These are phyloP conservation scores for Porogramme epimiltina DNA, from an alignment of 1,284 basidiomycete species.

Conservation along the genomic window DNA sequence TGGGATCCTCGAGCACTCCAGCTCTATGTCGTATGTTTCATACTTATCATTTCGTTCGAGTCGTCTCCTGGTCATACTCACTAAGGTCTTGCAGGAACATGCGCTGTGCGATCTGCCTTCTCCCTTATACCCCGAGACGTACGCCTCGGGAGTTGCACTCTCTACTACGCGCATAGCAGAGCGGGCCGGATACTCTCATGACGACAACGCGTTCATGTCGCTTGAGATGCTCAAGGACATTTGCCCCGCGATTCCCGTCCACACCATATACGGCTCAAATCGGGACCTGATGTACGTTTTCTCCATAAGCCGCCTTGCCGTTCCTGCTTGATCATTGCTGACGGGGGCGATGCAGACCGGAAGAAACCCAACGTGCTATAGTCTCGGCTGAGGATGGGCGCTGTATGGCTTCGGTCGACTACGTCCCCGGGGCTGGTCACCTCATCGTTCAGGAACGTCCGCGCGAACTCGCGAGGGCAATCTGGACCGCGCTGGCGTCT, in stretches of 20 bases:
- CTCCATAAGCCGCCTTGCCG: too few species aligned
- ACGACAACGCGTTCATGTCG: slow-evolving; percentile 8
- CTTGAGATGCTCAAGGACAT: slow-evolving; percentile 9
- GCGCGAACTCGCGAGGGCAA: too few species aligned
- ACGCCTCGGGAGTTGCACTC: slow-evolving; percentile 9
- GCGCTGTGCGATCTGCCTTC: slow-evolving; percentile 19
- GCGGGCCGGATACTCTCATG: slow-evolving; percentile 6
- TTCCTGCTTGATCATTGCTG: too few species aligned
- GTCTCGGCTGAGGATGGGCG: too few species aligned
- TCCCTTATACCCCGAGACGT: slow-evolving; percentile 8
- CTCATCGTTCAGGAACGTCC: too few species aligned
- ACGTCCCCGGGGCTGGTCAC: too few species aligned
- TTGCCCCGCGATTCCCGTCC: slow-evolving; percentile 14
- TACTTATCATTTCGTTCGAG: neutral
- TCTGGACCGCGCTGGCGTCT: too few species aligned
- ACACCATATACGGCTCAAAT: slow-evolving; percentile 12
- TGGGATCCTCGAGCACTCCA: slow-evolving; percentile 24
- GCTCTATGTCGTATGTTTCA: slow-evolving; percentile 3
- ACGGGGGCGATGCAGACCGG: too few species aligned
- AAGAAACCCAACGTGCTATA: too few species aligned
- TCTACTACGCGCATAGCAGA: slow-evolving; percentile 14
- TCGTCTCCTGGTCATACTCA: too few species aligned
- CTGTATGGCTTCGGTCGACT: too few species aligned
- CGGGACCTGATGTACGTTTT: slow-evolving; percentile 12
- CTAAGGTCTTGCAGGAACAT: slow-evolving; percentile 4